Base-by-base conservation (phyloP, 106 monocot species). In the Phalaenopsis aphrodite region DNA sequence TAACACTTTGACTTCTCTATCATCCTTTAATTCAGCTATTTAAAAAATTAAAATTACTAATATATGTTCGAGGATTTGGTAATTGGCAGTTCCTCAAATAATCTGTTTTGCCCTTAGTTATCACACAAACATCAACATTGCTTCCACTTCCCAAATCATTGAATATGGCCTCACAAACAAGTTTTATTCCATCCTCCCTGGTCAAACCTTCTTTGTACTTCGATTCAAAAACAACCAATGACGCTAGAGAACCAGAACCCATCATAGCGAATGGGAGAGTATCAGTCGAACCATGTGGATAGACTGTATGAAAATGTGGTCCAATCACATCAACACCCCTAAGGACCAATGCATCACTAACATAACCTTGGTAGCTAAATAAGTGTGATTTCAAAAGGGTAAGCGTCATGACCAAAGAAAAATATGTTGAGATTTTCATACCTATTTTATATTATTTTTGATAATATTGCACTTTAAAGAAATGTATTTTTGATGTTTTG, bases 201-300 rank as follows among this genome's bases (percentile, higher is more conserved):
- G 30, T 30, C 19, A 99, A 81, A 67, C 88, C 95, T 77, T 95
- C 99, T 85, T 57, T 93, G 76, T 82, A 99, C 81, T 95, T 93
- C 24, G 99, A 99, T 78, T 99, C 95, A 80, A 99, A 99, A 21
- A 99, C 84, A 23, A 95, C 75, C 99, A 99, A 95, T 45, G 99
- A 95, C 61, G 99, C 99, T 65, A 99, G 89, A 71, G 99, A 99
- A 38, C 99, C 99, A 75, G 99, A 99, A 81, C 99, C 99, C 99
- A 99, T 99, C 15, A 95, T 99, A 38, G 99, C 99, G 83, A 88
- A 99, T 64, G 99, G 99, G 41, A 99, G 99, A n/a, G 99, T 99
- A 80, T 99, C 99, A 78, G 93, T 95, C 46, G 99, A 99, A 41
- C 99, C 95, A 87, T 99, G 99, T 42, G 99, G 99, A 75, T 95